phyloP scores from a whole-genome alignment of 106 monocot genomes.

The Dendrobium catenatum region DNA sequence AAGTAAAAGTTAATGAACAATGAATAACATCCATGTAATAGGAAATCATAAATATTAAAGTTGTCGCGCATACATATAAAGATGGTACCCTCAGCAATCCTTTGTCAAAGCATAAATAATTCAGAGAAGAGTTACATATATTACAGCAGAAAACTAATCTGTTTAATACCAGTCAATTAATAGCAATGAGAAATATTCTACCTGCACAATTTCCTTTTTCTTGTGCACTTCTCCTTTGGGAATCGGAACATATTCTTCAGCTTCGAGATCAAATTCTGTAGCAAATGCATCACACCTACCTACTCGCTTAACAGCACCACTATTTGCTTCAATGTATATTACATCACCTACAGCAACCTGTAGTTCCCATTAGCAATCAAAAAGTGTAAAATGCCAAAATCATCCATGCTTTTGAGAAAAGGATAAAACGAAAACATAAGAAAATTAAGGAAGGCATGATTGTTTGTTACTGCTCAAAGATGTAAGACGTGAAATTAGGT shows the following conservation, averaged over 20 bases:
- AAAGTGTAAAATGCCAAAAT: background rate
- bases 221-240: conserved; percentile 99
- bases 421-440: background rate
- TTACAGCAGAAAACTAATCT: background rate
- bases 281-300: conserved; percentile 95
- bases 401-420: background rate
- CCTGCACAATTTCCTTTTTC: conserved; percentile 99
- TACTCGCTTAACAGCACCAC: conserved; percentile 98
- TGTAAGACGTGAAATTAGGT: background rate
- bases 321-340: conserved; percentile 98
- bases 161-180: background rate
- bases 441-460: background rate
- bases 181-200: conserved; percentile 14
- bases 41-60: background rate
- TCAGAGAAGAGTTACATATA: background rate
- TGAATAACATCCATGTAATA: background rate
- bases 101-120: background rate
- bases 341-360: conserved; percentile 98
- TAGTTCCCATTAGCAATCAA: conserved; percentile 7
- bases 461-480: background rate
- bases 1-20: background rate
- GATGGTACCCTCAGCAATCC: background rate
- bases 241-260: conserved; percentile 97
- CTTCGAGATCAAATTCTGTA: conserved; percentile 99
- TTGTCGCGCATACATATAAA: background rate